phyloP scores from a whole-genome alignment of 202 grass and related monocot genomes.

The Setaria italica region DNA sequence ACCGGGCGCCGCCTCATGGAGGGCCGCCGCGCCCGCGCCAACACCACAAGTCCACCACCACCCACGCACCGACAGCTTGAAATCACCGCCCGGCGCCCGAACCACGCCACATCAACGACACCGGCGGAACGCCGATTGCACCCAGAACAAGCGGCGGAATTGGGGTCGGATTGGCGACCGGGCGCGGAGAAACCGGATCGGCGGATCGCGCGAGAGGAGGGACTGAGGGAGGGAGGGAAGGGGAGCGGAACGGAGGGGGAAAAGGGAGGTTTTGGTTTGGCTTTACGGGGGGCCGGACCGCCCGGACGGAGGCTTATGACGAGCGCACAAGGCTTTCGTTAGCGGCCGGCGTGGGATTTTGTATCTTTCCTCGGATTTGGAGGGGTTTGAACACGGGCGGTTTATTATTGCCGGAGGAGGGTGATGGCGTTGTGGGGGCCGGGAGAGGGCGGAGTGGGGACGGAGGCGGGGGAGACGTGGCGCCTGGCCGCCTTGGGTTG shows the following conservation, averaged over 20 bases:
- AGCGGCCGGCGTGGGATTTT: slow-evolving; percentile 35
- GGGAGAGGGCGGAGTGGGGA: not conserved
- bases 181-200: slow-evolving; percentile 48
- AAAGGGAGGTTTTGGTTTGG: slow-evolving; percentile 34
- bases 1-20: slow-evolving; percentile 79
- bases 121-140: not conserved
- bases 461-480: slow-evolving; percentile 35
- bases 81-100: slow-evolving; percentile 12
- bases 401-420: slow-evolving; percentile 25
- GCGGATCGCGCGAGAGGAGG: slow-evolving; percentile 7
- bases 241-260: not conserved
- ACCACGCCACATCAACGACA: slow-evolving; percentile 13
- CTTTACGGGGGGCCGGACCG: not conserved
- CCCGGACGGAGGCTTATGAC: not conserved
- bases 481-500: not conserved
- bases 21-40: not conserved
- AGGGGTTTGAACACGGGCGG: slow-evolving; percentile 16
- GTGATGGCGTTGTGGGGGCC: not conserved
- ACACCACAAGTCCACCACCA: not conserved
- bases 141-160: not conserved
- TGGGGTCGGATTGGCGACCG: not conserved
- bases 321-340: slow-evolving; percentile 14
- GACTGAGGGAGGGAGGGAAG: not conserved
- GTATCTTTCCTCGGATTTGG: slow-evolving; percentile 29
- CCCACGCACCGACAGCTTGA: not conserved